Base-by-base conservation (phyloP, 306 rosid genomes). In the Ceratonia siliqua region DNA sequence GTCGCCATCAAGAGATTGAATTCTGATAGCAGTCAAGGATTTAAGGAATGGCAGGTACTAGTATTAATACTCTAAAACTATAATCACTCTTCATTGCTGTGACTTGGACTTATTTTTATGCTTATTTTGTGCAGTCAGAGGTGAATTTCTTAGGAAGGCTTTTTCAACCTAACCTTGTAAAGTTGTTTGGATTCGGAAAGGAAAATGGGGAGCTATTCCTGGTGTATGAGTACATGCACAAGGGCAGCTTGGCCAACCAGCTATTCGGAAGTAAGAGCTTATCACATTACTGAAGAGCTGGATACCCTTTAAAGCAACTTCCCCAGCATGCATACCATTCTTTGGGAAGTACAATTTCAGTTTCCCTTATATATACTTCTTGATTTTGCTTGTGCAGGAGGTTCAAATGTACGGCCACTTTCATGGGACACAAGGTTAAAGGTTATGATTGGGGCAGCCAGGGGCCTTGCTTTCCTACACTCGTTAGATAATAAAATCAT, bases 81-180 rank as follows among this genome's bases (percentile, higher is more conserved):
- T n/a, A 12, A 46, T 52, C 36, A 61, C 11, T 10, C 0, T 76
- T 72, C 4, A 28, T 18, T 61, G 39, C 8, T 46, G 38, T 21
- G 28, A 32, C 63, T 42, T 63, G 32, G 24, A 79, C 56, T n/a
- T 32, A 46, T 28, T 54, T 14, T 71, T 21, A 39, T 22, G 66
- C 52, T 71, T 43, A 1, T 25, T 43, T 38, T 39, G 41, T 35
- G 83, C 89, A 94, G 98, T 84, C 97, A 41, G 98, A 94, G 81
- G 95, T 94, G 65, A 89, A 85, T 81, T 91, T 90, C 92, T 86
- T 94, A 61, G 98, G 98, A 79, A 77, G 91, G 75, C 90, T 94
- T 42, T 94, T 95, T 70, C 98, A 94, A 61, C 97, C 95, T 30
- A 91, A 91, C 78, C 93, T 94, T 30, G 95, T 94, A 45, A 94